A percentile compares a stretch with the other conserved stretches of the same genome.
Evolutionary conservation across 352 stramenopile species (phyloP).

Genomic region (Pythium volutum): DNA sequence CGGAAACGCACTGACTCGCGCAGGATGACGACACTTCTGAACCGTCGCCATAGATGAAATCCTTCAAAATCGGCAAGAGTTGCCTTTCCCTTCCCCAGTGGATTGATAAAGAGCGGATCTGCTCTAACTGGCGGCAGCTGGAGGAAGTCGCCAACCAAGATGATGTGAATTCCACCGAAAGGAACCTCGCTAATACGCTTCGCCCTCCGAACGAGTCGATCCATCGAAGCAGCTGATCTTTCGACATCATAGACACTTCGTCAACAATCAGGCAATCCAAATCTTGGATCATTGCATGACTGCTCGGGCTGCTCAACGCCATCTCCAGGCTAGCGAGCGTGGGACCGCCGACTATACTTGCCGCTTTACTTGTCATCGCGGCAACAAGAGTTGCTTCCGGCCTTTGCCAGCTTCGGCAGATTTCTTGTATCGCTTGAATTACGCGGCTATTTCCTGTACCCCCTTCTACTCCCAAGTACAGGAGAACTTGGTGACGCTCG

Average conservation of each 20-base stretch:
- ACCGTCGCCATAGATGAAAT: slow-evolving; percentile 4
- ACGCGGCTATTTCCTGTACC: slow-evolving; percentile 13
- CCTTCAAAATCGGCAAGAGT: slow-evolving; percentile 1
- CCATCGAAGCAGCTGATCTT: slow-evolving; percentile 10
- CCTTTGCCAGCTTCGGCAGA: not conserved
- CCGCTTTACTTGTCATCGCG: slow-evolving; percentile 20
- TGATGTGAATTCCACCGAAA: slow-evolving; percentile 11
- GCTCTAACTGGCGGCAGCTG: slow-evolving; percentile 7
- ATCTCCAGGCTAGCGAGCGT: slow-evolving; percentile 14
- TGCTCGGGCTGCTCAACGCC: not conserved
- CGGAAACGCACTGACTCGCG: slow-evolving; percentile 27
- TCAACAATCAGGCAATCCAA: slow-evolving; percentile 23
- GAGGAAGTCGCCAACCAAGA: slow-evolving; percentile 13
- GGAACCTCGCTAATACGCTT: slow-evolving; percentile 3
- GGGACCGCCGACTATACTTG: slow-evolving; percentile 13
- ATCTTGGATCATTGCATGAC: slow-evolving; percentile 7
- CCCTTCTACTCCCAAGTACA: not conserved
- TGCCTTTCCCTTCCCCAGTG: not conserved
- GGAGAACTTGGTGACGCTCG: too few species aligned
- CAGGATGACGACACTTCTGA: slow-evolving; percentile 15
- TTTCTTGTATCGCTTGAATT: slow-evolving; percentile 9
- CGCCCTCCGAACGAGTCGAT: not conserved
- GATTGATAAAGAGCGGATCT: slow-evolving; percentile 5
- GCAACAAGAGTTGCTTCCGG: not conserved
- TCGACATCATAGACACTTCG: slow-evolving; percentile 27